phyloP scores from a whole-genome alignment of 768 basidiomycete species.

The Rhodotorula taiwanensis region DNA sequence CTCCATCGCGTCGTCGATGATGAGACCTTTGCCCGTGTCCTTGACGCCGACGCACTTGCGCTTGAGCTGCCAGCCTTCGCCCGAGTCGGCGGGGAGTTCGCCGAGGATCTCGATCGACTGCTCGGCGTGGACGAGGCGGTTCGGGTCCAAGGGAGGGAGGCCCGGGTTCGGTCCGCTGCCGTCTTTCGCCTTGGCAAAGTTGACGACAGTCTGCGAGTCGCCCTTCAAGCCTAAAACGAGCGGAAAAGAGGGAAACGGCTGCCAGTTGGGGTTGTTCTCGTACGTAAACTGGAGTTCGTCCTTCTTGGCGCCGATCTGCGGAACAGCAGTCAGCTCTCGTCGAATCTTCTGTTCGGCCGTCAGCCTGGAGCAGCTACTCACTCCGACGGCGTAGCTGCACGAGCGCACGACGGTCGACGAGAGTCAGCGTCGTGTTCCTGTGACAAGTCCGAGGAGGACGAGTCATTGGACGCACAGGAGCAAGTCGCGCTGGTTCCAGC shows the following conservation, averaged over 20 bases:
- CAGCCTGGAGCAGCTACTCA: too few species aligned
- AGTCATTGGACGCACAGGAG: conserved; percentile 52
- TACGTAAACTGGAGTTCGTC: conserved; percentile 66
- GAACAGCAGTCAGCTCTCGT: too few species aligned
- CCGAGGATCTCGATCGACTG: conserved; percentile 74
- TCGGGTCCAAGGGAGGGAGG: conserved; percentile 63
- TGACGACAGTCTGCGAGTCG: conserved; percentile 59
- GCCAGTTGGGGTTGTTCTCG: conserved; percentile 55
- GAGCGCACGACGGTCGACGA: too few species aligned
- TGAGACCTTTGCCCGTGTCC: conserved; percentile 61
- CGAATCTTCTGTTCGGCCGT: too few species aligned
- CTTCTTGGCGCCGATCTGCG: conserved; percentile 63
- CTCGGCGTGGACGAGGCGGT: conserved; percentile 55
- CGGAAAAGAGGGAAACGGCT: conserved; percentile 75
- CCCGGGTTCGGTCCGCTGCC: conserved; percentile 49
- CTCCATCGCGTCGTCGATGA: conserved; percentile 33
- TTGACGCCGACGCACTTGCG: conserved; percentile 60
- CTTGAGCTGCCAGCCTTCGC: conserved; percentile 70
- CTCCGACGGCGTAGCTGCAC: too few species aligned
- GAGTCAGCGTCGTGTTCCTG: too few species aligned
- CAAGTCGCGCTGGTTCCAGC: conserved; percentile 78
- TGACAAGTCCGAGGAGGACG: too few species aligned
- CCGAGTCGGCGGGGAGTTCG: conserved; percentile 67
- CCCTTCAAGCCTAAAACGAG: conserved; percentile 68
- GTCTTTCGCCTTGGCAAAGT: conserved; percentile 56